Evolutionary conservation across 495 filamentous ascomycete genomes (phyloP), one percentile per base, ranked within the genome.

Genomic region (Neurospora terricola): DNA sequence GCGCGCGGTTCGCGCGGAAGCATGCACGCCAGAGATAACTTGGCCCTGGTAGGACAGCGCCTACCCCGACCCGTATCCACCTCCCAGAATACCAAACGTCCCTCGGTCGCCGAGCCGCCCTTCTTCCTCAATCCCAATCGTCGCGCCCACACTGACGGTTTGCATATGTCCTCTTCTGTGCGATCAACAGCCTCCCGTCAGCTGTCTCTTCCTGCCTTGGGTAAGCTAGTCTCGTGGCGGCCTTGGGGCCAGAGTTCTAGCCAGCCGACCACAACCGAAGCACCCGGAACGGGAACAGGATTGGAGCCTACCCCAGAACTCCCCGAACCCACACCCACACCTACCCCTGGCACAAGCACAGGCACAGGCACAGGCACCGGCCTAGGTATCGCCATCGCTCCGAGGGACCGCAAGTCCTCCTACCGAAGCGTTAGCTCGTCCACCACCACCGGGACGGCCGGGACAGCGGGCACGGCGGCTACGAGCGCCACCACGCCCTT

Each of bases 171-270:
- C 27, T 66, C 54, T 66, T 30, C 54, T 66, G 54, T 21, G 1
- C 43, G 59, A 8, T 42, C 39, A 43, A 37, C 14, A n/a, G 59
- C 69, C 18, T 70, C 73, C 12, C 70, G 75, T 38, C 70, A 79
- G 71, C 69, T 70, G 45, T 71, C 76, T 73, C 73, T 71, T 12
- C 71, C 74, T n/a, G 78, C 78, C 39, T 71, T 85, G 8, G 80
- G 83, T 3, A 83, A 76, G 77, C 76, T 82, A 70, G 83, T 82
- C n/a, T 78, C 80, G 18, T 86, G 84, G 84, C 78, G 84, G n/a
- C 84, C 82, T 0, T 86, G 84, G 84, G 80, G 40, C 69, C 70
- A 40, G 69, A 37, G 48, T 23, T 14, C 54, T 36, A 66, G 54
- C 54, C 54, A 66, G 30, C 14, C 54, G 23, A 66, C 23, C 30